These are phyloP conservation scores for Saturnispora diversa DNA, from an alignment of 805 yeast species.

Conservation along the genomic window DNA sequence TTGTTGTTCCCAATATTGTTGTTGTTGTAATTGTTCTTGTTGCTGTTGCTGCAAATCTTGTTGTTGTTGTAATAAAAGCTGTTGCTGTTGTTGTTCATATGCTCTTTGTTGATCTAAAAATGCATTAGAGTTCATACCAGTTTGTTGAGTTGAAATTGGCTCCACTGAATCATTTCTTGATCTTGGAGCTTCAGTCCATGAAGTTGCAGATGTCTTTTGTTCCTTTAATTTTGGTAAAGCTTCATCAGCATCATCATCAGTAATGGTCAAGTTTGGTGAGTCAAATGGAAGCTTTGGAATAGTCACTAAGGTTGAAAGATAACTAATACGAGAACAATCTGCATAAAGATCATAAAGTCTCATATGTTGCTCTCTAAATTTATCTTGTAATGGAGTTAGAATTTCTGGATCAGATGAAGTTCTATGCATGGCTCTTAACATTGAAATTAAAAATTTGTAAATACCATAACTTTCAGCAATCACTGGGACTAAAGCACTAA, in stretches of 20 bases:
- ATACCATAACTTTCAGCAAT: conserved; percentile 90
- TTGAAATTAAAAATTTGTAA: conserved; percentile 77
- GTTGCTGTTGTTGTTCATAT: conserved; percentile 50
- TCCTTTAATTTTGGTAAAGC: conserved; percentile 26
- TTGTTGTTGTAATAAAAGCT: conserved; percentile 55
- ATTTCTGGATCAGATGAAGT: conserved; percentile 70
- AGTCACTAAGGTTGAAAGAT: conserved; percentile 69
- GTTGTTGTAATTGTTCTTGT: conserved; percentile 60
- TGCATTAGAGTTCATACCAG: conserved; percentile 38
- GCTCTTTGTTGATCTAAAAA: conserved; percentile 42
- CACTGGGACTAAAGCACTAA: conserved; percentile 81
- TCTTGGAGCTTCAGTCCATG: conserved; percentile 28
- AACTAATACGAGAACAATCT: conserved; percentile 80
- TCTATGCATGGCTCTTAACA: conserved; percentile 81
- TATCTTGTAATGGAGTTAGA: conserved; percentile 60
- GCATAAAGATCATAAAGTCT: conserved; percentile 77
- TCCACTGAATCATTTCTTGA: conserved; percentile 23
- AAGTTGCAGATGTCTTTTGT: conserved; percentile 14
- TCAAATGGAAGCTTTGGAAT: conserved; percentile 58
- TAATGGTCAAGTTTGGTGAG: conserved; percentile 50
- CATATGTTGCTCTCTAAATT: conserved; percentile 63
- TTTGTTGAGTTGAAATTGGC: conserved; percentile 36
- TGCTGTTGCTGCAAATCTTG: conserved; percentile 60
- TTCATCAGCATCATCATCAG: conserved; percentile 39
- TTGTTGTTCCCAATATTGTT: conserved; percentile 66